A percentile compares a stretch with the other conserved stretches of the same genome.
These are phyloP conservation scores for Strigomonas galati DNA, from an alignment of 208 protist species.

Conservation along the genomic window DNA sequence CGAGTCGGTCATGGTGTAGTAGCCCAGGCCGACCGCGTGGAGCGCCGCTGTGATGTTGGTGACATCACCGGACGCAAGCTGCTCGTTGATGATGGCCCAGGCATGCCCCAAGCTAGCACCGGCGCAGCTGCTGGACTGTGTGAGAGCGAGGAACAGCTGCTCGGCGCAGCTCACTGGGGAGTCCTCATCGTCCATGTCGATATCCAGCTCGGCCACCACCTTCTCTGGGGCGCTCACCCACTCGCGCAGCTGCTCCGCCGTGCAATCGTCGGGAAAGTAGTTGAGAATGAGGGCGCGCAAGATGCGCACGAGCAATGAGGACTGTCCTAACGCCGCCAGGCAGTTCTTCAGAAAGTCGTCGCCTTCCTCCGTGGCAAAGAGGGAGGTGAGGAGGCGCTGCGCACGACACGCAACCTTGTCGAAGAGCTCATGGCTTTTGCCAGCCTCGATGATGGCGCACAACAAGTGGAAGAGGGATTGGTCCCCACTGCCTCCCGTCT, in stretches of 20 bases:
- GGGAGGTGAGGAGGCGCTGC: slow-evolving; percentile 35
- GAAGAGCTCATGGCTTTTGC: slow-evolving; percentile 23
- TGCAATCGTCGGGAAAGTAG: slow-evolving; percentile 57
- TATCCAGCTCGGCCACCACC: slow-evolving; percentile 44
- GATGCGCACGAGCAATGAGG: slow-evolving; percentile 22
- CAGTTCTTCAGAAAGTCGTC: slow-evolving; percentile 34
- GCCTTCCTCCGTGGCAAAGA: slow-evolving; percentile 49
- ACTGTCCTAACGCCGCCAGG: slow-evolving; percentile 19
- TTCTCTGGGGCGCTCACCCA: slow-evolving; percentile 54
- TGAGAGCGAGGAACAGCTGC: slow-evolving; percentile 76
- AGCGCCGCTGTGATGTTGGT: slow-evolving; percentile 59
- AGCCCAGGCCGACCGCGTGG: slow-evolving; percentile 82
- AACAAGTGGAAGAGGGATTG: slow-evolving; percentile 5
- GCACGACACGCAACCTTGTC: slow-evolving; percentile 68
- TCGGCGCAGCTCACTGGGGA: slow-evolving; percentile 41
- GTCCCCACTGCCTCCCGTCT: background rate
- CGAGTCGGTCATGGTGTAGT: slow-evolving; percentile 59
- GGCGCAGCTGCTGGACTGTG: slow-evolving; percentile 45
- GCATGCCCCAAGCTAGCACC: slow-evolving; percentile 20
- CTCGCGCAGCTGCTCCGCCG: slow-evolving; percentile 21
- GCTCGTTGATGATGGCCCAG: slow-evolving; percentile 52
- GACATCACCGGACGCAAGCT: slow-evolving; percentile 39
- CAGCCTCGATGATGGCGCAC: background rate
- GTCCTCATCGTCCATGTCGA: slow-evolving; percentile 51
- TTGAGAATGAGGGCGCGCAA: slow-evolving; percentile 35